Evolutionary conservation across 2,329 filamentous ascomycete species (phyloP).

Genomic region (Cordyceps fumosorosea): DNA sequence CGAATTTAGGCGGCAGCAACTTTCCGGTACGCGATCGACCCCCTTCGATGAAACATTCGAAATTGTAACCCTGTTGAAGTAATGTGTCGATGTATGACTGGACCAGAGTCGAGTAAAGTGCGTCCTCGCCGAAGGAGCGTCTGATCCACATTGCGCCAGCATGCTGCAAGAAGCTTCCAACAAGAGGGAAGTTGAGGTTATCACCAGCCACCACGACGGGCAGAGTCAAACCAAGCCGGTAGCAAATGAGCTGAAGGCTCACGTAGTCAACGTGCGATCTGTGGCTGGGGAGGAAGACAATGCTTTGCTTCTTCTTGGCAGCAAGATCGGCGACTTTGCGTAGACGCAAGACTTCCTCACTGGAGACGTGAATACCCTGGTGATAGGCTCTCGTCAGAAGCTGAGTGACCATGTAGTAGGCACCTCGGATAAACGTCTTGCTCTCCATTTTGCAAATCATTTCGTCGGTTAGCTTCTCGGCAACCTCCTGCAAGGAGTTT

Average conservation of each 20-base stretch:
- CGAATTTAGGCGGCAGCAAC: constrained; percentile 88
- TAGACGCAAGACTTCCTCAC: constrained; percentile 81
- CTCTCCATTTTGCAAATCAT: constrained; percentile 99
- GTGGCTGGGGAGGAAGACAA: constrained; percentile 92
- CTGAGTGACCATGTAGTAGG: constrained; percentile 86
- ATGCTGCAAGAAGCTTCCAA: constrained; percentile 87
- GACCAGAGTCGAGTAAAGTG: constrained; percentile 84
- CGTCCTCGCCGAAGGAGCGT: constrained; percentile 84
- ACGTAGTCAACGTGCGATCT: constrained; percentile 96
- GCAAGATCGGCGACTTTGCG: constrained; percentile 77
- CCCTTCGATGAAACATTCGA: constrained; percentile 97
- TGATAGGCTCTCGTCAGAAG: constrained; percentile 89
- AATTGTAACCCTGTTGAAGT: constrained; percentile 83
- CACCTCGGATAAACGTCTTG: constrained; percentile 82
- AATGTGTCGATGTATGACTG: constrained; percentile 94
- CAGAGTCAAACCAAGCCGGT: constrained; percentile 79
- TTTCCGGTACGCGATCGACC: constrained; percentile 91
- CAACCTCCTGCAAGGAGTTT: constrained; percentile 67
- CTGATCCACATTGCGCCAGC: constrained; percentile 98
- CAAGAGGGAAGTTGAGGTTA: constrained; percentile 88
- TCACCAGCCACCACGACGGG: constrained; percentile 93
- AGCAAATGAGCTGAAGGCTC: constrained; percentile 90
- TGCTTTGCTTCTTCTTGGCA: constrained; percentile 81
- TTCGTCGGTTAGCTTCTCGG: constrained; percentile 78
- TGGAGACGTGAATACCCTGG: constrained; percentile 93